Conservation (phyloP, 164 flowering plant species). For the Liriodendron chinense region DNA sequence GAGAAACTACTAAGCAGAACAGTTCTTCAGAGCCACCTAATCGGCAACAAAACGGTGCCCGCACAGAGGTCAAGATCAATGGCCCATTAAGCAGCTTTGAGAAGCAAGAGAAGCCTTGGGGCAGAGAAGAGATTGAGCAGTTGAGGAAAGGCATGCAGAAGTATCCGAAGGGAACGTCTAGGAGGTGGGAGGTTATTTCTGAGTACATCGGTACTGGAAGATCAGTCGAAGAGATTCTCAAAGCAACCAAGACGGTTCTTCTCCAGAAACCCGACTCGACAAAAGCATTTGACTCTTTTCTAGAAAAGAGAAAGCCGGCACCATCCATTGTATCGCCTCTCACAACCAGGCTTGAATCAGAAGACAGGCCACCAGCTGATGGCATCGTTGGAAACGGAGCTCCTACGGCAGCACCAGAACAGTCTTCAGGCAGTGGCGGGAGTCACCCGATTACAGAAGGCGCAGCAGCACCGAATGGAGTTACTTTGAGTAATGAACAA, state of each 20-base stretch:
- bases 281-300: slow-evolving; percentile 90
- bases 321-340: slow-evolving; percentile 75
- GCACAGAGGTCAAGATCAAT: not conserved
- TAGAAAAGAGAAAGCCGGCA: slow-evolving; percentile 87
- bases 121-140: slow-evolving; percentile 75
- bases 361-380: slow-evolving; percentile 18
- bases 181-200: slow-evolving; percentile 95
- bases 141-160: slow-evolving; percentile 62
- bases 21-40: slow-evolving; percentile 24
- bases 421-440: slow-evolving; percentile 31
- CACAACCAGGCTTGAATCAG: slow-evolving; percentile 63
- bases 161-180: slow-evolving; percentile 87
- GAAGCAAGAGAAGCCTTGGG: slow-evolving; percentile 55
- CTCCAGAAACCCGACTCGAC: slow-evolving; percentile 88
- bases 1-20: slow-evolving; percentile 23
- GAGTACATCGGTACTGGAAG: slow-evolving; percentile 92
- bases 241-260: slow-evolving; percentile 92
- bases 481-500: slow-evolving; percentile 48
- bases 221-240: slow-evolving; percentile 85
- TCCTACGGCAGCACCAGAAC: slow-evolving; percentile 15
- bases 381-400: slow-evolving; percentile 5
- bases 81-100: slow-evolving; percentile 24
- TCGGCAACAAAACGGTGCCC: slow-evolving; percentile 13
- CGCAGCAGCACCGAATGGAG: slow-evolving; percentile 25
- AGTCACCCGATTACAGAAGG: slow-evolving; percentile 23